Base-by-base conservation (phyloP, 331 rosid species). In the Pyracantha coccinea region DNA sequence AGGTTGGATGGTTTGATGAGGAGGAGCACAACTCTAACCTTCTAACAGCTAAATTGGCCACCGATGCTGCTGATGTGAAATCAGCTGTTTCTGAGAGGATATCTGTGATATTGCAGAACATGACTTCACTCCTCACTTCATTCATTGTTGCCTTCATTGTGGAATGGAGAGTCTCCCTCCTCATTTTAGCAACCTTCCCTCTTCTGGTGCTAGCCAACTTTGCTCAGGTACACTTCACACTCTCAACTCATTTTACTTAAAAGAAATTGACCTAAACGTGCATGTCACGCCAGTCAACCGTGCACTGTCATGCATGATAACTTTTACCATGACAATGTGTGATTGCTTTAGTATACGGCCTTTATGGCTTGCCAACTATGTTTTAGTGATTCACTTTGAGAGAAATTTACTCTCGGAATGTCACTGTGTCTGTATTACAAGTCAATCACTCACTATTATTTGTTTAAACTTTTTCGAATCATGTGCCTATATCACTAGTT, bases 1-100 rank as follows among this genome's bases (percentile, higher is more conserved):
- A 94, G 88, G 99, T 94, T 29, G 99, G 99, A 77, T 94, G 99
- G 99, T 94, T 81, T 82, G 99, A 94, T 67, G 99, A 94, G 83
- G 99, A 92, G 75, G 99, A 94, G 83, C 93, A 94, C 87, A 94
- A 94, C 83, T 94, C 99, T 12, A 92, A 97, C 83, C 86, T 94
- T 8, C 84, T 94, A 60, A 91, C 99, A 28, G 96, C 99, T 29
- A 81, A 87, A 15, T 85, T 94, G 23, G 97, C 99, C 3, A 92
- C 97, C 1, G 99, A 94, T 83, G 99, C 99, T 25, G 90, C 99
- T 25, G 99, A 92, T 82, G 99, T 94, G 50, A 94, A 94, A 77
- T 90, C 97, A 35, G 99, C 99, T 1, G 90, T 94, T 75, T 97
- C 97, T 32, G 99, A 94, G 85, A 85, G 99, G 83, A 92, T 94